Percentiles rank a stretch among this genome's conserved stretches.
phyloP scores from a whole-genome alignment of 306 rosid species.

The Sesbania bispinosa region DNA sequence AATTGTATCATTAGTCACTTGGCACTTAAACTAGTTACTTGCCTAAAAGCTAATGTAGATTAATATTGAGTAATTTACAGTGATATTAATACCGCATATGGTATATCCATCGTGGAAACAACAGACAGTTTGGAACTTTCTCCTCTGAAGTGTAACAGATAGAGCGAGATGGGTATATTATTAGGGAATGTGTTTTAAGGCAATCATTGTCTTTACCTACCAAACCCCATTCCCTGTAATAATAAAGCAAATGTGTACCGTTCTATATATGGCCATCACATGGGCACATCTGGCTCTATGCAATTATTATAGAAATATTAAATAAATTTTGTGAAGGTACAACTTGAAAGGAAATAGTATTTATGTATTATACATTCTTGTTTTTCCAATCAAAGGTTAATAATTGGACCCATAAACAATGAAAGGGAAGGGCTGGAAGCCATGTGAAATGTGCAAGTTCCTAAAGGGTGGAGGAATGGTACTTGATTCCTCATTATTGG shows the following conservation, averaged over 20 bases:
- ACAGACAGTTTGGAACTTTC: slow-evolving; percentile 49
- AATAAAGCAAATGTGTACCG: slow-evolving; percentile 39
- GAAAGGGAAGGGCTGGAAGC: slow-evolving; percentile 52
- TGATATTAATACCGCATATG: neutral
- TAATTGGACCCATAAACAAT: slow-evolving; percentile 46
- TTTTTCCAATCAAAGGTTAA: slow-evolving; percentile 35
- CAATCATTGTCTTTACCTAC: slow-evolving; percentile 52
- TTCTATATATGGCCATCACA: slow-evolving; percentile 50
- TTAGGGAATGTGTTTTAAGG: slow-evolving; percentile 39
- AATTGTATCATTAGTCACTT: neutral
- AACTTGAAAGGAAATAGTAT: slow-evolving; percentile 16
- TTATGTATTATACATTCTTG: slow-evolving; percentile 19
- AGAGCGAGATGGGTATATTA: slow-evolving; percentile 23
- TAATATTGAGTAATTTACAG: neutral
- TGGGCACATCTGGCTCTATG: slow-evolving; percentile 59
- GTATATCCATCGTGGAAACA: slow-evolving; percentile 18
- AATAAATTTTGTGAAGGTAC: neutral
- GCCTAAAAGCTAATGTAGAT: neutral
- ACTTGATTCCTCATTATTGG: slow-evolving; percentile 41
- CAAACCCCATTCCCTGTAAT: slow-evolving; percentile 45
- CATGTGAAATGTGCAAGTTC: slow-evolving; percentile 60
- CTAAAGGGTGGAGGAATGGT: slow-evolving; percentile 33
- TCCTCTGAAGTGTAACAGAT: neutral
- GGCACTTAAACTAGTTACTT: neutral
- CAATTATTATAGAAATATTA: slow-evolving; percentile 28